Conservation (phyloP, 441 rosid genomes). For the Erysimum cheiri region DNA sequence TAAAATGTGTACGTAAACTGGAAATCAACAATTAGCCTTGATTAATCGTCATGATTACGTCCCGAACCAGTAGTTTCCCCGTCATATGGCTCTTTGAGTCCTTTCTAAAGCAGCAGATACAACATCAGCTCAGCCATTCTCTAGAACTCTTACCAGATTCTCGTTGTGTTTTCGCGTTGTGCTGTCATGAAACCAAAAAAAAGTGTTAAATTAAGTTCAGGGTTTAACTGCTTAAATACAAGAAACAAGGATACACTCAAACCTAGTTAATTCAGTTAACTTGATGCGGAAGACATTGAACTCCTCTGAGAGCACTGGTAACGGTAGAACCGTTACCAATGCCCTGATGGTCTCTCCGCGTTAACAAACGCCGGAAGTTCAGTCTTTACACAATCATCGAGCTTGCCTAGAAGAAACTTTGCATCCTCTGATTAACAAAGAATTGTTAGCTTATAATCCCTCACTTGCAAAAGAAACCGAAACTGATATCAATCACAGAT, state of each 20-base stretch:
- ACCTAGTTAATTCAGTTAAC: constrained; percentile 76
- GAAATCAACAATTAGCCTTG: neutral
- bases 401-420: constrained; percentile 21
- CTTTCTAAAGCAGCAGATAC: constrained; percentile 53
- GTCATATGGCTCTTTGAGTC: constrained; percentile 1
- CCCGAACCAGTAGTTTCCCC: constrained; percentile 17
- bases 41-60: constrained; percentile 18
- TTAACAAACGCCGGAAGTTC: constrained; percentile 54
- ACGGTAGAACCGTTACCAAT: too few relatives aligned
- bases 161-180: constrained; percentile 71
- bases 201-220: neutral
- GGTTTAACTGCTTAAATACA: neutral
- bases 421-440: constrained; percentile 44
- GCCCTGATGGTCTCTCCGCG: constrained; percentile 51
- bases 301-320: too few relatives aligned
- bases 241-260: constrained; percentile 7
- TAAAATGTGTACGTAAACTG: neutral
- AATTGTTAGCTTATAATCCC: constrained; percentile 7
- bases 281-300: constrained; percentile 68
- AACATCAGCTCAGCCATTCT: constrained; percentile 75
- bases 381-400: constrained; percentile 68
- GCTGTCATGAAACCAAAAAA: constrained; percentile 48
- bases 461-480: neutral
- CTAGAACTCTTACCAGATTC: constrained; percentile 70
- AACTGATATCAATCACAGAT: neutral